Evolutionary conservation across 331 rosid genomes (phyloP), one percentile per base, ranked within the genome.

Genomic region (Pyracantha coccinea): DNA sequence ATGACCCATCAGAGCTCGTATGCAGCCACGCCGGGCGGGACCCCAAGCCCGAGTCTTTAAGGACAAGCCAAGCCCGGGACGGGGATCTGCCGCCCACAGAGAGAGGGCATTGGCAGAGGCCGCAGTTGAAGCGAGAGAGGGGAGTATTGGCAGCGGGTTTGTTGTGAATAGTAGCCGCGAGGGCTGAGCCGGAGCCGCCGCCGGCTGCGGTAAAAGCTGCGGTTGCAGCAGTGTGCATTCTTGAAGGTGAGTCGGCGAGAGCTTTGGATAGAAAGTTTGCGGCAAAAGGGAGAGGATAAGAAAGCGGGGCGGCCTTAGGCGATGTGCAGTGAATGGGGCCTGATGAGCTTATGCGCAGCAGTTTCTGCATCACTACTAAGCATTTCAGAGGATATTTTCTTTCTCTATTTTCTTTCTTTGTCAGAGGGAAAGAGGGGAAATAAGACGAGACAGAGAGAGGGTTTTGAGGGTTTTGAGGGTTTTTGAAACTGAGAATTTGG

Each of bases 311-410:
- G 47, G 47, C 15, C 59, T 69, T 85, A 83, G 75, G 76, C 57
- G 75, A 69, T 55, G 87, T 80, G 50, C 88, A 85, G 35, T 78
- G 74, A 61, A 89, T 71, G 61, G 89, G 84, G 74, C 66, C 75
- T 32, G 89, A 78, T 44, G 82, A 79, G 85, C 73, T 80, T 72
- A 72, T 76, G 52, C 95, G 88, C 73, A 85, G 82, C 80, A 89
- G 83, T 63, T 87, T 89, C 92, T 84, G 90, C 95, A 89, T 89
- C 72, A 44, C 89, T 85, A 24, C 64, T 54, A 31, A 82, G 91
- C 91, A 89, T 89, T 78, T 89, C 93, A 83, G 71, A 67, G 27
- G 28, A 23, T 57, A 20, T 11, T 21, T 35, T 5, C 23, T 53
- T 23, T 63, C 14, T 5, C 14, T 6, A 3, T 20, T 21, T 58